A percentile compares a stretch with the other conserved stretches of the same genome.
Conservation (phyloP, 345 rosid genomes). For the Toxicodendron radicans region DNA sequence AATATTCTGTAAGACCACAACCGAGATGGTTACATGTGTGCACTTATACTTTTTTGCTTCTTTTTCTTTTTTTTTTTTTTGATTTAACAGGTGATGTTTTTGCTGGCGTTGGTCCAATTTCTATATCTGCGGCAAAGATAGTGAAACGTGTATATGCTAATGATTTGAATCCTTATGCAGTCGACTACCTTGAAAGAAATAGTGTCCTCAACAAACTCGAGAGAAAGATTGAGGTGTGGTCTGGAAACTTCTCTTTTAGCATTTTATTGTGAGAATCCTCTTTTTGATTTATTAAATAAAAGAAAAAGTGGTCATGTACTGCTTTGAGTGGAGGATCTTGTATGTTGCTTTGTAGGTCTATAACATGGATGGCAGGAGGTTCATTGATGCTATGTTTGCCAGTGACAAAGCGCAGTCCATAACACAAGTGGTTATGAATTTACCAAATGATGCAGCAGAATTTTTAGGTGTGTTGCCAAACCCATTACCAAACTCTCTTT, state of each 20-base stretch:
- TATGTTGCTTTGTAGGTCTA: constrained; percentile 46
- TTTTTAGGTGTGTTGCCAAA: constrained; percentile 50
- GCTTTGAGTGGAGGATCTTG: constrained; percentile 10
- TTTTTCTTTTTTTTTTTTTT: constrained; percentile 10
- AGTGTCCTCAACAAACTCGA: constrained; percentile 75
- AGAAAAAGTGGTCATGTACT: background rate
- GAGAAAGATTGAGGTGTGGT: constrained; percentile 62
- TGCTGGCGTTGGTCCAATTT: constrained; percentile 81
- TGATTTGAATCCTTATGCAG: constrained; percentile 83
- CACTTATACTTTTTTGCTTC: background rate
- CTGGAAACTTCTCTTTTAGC: background rate
- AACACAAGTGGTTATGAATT: constrained; percentile 83
- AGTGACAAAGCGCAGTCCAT: constrained; percentile 66
- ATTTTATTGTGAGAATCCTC: background rate
- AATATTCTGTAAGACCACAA: background rate
- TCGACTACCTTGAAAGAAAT: constrained; percentile 76
- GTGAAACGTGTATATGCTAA: constrained; percentile 86
- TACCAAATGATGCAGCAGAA: constrained; percentile 83
- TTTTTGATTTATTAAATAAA: background rate
- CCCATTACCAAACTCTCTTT: background rate
- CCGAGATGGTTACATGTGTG: constrained; percentile 16
- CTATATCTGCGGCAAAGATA: constrained; percentile 77
- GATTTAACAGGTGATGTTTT: constrained; percentile 76
- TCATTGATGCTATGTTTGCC: constrained; percentile 69
- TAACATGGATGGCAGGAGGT: constrained; percentile 93